These are phyloP conservation scores for Dryas alaskensis DNA, from an alignment of 306 rosid genomes.

Conservation along the genomic window DNA sequence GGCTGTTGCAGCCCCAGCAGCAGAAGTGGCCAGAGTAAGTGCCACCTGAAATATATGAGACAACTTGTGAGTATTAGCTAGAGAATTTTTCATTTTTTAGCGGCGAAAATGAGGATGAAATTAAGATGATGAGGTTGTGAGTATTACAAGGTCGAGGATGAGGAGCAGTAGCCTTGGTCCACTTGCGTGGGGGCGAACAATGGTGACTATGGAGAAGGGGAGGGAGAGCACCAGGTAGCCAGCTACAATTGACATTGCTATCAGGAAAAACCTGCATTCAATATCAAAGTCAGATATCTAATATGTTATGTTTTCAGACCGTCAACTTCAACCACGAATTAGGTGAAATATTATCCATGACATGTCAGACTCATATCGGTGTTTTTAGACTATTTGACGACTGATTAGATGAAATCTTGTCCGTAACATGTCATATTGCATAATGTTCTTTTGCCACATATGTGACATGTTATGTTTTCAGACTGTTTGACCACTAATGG, in stretches of 20 bases:
- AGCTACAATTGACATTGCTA: constrained; percentile 70
- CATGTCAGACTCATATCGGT: no score
- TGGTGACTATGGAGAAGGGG: constrained; percentile 67
- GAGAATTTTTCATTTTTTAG: no score
- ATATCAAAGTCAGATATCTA: not conserved
- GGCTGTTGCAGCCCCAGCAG: constrained; percentile 70
- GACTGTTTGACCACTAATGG: no score
- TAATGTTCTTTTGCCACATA: no score
- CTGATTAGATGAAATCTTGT: no score
- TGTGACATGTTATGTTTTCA: no score
- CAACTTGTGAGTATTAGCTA: no score
- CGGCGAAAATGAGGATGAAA: not conserved
- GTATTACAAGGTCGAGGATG: constrained; percentile 65
- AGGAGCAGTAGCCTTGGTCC: constrained; percentile 66
- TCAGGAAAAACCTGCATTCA: constrained; percentile 74
- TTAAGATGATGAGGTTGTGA: not conserved
- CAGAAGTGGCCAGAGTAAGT: constrained; percentile 58
- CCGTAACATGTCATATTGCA: no score
- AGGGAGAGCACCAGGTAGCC: constrained; percentile 84
- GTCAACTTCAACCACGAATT: no score
- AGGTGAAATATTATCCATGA: no score
- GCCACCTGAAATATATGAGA: constrained; percentile 44
- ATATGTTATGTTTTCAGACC: no score
- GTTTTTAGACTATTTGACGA: no score
- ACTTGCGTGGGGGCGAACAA: constrained; percentile 66